phyloP scores from a whole-genome alignment of 306 rosid genomes.

The Hylodesmum podocarpum region DNA sequence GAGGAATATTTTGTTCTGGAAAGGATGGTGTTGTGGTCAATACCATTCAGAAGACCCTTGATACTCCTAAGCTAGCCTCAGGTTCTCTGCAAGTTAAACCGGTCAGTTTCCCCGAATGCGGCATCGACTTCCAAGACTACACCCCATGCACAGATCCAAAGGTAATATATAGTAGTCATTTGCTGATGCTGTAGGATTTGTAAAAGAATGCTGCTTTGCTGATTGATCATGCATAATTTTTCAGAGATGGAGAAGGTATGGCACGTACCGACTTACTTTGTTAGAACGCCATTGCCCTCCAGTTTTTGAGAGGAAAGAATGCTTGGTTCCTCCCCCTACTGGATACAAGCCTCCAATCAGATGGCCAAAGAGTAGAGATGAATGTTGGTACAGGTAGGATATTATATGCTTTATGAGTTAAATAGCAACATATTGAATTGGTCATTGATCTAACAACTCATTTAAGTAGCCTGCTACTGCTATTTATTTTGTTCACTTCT shows the following conservation, averaged over 20 bases:
- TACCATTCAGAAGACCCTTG: constrained; percentile 34
- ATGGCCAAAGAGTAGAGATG: constrained; percentile 96
- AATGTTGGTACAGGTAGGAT: constrained; percentile 94
- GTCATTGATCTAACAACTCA: no score
- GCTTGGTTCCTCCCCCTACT: constrained; percentile 91
- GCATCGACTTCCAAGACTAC: constrained; percentile 73
- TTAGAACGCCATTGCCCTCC: constrained; percentile 99
- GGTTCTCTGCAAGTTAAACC: constrained; percentile 60
- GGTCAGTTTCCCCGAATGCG: constrained; percentile 61
- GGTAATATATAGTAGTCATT: constrained; percentile 47
- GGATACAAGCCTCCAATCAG: constrained; percentile 90
- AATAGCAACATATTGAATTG: neutral
- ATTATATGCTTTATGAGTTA: neutral
- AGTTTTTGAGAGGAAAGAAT: constrained; percentile 74
- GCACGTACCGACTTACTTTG: constrained; percentile 73
- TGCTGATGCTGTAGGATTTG: constrained; percentile 1
- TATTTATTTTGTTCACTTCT: constrained; percentile 5
- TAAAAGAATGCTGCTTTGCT: constrained; percentile 2
- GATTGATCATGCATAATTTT: constrained; percentile 36
- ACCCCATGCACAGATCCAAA: constrained; percentile 99
- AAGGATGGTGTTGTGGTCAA: constrained; percentile 35
- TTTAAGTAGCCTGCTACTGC: constrained; percentile 1
- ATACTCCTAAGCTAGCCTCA: constrained; percentile 43
- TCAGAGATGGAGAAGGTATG: constrained; percentile 93
- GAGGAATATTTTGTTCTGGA: constrained; percentile 71